A percentile compares a stretch with the other conserved stretches of the same genome.
Evolutionary conservation across 73 alveolate species (phyloP).

Genomic region (Uronychia setigera): DNA sequence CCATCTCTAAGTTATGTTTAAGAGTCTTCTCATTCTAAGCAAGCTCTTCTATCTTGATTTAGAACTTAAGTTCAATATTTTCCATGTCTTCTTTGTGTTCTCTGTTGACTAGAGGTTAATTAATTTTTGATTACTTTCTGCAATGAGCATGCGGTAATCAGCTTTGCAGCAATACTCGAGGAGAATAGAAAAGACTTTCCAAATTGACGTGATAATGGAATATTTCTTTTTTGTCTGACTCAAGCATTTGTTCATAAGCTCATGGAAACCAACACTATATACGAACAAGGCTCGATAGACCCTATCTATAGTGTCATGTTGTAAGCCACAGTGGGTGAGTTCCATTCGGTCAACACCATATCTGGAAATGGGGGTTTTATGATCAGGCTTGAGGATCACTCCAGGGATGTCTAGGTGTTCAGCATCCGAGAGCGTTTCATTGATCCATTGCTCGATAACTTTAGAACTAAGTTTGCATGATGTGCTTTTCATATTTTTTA

Average conservation of each 20-base stretch:
- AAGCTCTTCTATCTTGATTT: constrained; percentile 5
- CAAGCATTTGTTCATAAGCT: constrained; percentile 43
- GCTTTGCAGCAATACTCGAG: constrained; percentile 58
- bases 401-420: constrained; percentile 75
- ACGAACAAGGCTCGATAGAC: constrained; percentile 69
- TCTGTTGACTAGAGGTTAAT: constrained; percentile 7
- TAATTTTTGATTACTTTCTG: background rate
- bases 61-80: constrained; percentile 33
- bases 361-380: constrained; percentile 52
- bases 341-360: constrained; percentile 57
- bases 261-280: constrained; percentile 70
- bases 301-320: constrained; percentile 55
- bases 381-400: constrained; percentile 40
- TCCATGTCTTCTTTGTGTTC: constrained; percentile 34
- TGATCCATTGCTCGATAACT: constrained; percentile 67
- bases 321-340: constrained; percentile 62
- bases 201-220: constrained; percentile 43
- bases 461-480: constrained; percentile 23
- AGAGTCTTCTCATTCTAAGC: constrained; percentile 10
- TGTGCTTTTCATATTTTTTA: too few relatives aligned
- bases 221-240: constrained; percentile 52
- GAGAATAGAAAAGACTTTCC: constrained; percentile 59
- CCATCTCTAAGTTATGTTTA: constrained; percentile 17
- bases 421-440: constrained; percentile 72
- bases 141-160: constrained; percentile 59